These are phyloP conservation scores for Flaveria robusta DNA, from an alignment of 129 eudicot species.

Conservation along the genomic window DNA sequence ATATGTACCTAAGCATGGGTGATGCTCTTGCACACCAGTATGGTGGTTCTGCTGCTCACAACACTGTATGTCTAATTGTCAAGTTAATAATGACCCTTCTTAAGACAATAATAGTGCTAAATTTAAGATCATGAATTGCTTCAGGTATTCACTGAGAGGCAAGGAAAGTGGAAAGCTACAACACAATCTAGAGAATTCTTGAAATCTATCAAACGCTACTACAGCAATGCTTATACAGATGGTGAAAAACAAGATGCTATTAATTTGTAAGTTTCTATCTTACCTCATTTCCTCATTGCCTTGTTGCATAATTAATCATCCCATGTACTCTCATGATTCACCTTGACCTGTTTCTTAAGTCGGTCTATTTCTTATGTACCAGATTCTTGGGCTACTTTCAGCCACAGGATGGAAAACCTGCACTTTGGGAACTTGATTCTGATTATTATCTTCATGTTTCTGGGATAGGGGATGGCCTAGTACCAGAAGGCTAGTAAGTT, in stretches of 20 bases:
- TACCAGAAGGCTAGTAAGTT: slow-evolving; percentile 65
- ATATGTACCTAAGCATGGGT: slow-evolving; percentile 94
- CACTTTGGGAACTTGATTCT: slow-evolving; percentile 98
- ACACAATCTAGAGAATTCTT: slow-evolving; percentile 91
- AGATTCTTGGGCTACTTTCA: slow-evolving; percentile 94
- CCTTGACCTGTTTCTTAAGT: slow-evolving; percentile 20
- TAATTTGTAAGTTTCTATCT: slow-evolving; percentile 51
- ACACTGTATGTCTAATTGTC: slow-evolving; percentile 56
- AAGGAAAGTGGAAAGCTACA: slow-evolving; percentile 98
- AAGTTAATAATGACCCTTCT: neutral
- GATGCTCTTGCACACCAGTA: slow-evolving; percentile 98
- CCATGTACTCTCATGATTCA: neutral
- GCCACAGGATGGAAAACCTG: slow-evolving; percentile 95
- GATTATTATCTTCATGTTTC: slow-evolving; percentile 97
- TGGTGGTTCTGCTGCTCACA: slow-evolving; percentile 99
- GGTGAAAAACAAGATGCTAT: slow-evolving; percentile 99
- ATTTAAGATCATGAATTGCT: slow-evolving; percentile 14
- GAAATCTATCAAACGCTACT: slow-evolving; percentile 88
- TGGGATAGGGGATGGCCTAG: slow-evolving; percentile 78
- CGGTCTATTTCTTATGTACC: slow-evolving; percentile 23
- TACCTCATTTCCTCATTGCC: slow-evolving; percentile 13
- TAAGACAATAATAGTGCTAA: slow-evolving; percentile 5
- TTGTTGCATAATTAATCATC: neutral
- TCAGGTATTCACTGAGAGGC: slow-evolving; percentile 90
- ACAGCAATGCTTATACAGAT: slow-evolving; percentile 96